Base-by-base conservation (phyloP, 805 yeast genomes). In the Ogataea ganodermae region DNA sequence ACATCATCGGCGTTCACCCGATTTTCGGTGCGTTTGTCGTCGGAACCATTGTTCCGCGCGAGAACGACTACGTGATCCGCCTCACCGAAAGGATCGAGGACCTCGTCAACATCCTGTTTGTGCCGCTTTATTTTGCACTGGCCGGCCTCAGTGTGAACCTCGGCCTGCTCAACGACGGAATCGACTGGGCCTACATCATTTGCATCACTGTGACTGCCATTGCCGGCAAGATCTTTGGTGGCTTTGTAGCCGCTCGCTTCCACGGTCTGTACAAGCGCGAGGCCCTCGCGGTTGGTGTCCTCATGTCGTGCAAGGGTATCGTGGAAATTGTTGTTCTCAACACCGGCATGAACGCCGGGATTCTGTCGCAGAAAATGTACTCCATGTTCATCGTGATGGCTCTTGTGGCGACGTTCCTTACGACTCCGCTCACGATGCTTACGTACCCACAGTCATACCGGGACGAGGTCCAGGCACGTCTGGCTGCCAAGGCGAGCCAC, bases 221-320 rank as follows among this genome's bases (percentile, higher is more conserved):
- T 67, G 56, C 76, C n/a, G 85, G 89, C 12, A 87, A 87, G 61
- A 66, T 86, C 4, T 48, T 70, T 24, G 90, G 94, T 12, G 94
- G 94, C 3, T 67, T 79, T 23, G 50, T 82, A 9, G 83, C 85
- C 31, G 84, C 91, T 2, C 80, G 75, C 53, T 49, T 79, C 33
- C 76, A 75, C 62, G 87, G 86, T 1, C 66, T 86, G 43, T 73
- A 73, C 42, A 83, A 86, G 86, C 76, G 91, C 61, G 94, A 87
- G 62, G 78, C 89, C 2, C 62, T 82, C 30, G 74, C 91, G 2
- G 92, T 86, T 32, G 96, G 95, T 45, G 77, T 85, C 18, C 71
- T 87, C 56, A 87, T 87, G 94, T 85, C 92, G 4, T 87, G 96
- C 74, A 87, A 87, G 66, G 96, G 96, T 66, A 85, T 86, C 53